Evolutionary conservation across 805 yeast genomes (phyloP).

Genomic region (Schwanniomyces polymorphus): DNA sequence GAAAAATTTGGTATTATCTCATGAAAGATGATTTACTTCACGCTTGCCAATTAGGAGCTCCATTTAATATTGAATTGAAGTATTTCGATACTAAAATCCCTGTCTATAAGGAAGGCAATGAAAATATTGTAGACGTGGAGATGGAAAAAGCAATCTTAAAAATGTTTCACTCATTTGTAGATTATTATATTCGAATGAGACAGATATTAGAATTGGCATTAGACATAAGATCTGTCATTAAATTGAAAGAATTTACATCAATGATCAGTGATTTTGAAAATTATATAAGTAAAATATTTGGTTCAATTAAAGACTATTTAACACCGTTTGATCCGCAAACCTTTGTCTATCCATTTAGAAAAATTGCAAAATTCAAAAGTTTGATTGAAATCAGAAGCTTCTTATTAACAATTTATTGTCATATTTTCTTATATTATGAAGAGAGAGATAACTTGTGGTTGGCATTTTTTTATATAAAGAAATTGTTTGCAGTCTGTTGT

Average conservation of each 20-base stretch:
- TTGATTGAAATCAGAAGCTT: slow-evolving; percentile 29
- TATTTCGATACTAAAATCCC: slow-evolving; percentile 31
- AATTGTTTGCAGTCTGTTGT: slow-evolving; percentile 20
- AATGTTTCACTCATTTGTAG: slow-evolving; percentile 25
- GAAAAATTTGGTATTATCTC: slow-evolving; percentile 40
- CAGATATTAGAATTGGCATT: slow-evolving; percentile 22
- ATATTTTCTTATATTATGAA: slow-evolving; percentile 43
- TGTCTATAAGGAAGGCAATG: slow-evolving; percentile 30
- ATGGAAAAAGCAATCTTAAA: slow-evolving; percentile 37
- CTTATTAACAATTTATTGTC: slow-evolving; percentile 25
- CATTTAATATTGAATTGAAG: slow-evolving; percentile 26
- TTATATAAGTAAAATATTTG: slow-evolving; percentile 28
- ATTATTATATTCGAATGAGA: slow-evolving; percentile 27
- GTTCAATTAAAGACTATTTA: slow-evolving; percentile 17
- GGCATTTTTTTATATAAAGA: slow-evolving; percentile 34
- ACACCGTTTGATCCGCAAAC: slow-evolving; percentile 15
- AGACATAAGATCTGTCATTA: slow-evolving; percentile 15
- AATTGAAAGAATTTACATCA: slow-evolving; percentile 17
- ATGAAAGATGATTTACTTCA: slow-evolving; percentile 27
- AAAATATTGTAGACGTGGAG: slow-evolving; percentile 31
- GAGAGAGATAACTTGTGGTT: slow-evolving; percentile 19
- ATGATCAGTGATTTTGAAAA: slow-evolving; percentile 36
- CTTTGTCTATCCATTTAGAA: slow-evolving; percentile 18
- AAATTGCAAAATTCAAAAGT: slow-evolving; percentile 24
- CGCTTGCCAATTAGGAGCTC: slow-evolving; percentile 34